Base-by-base conservation (phyloP, 1,139 yeast genomes). In the Debaryomycetaceae sp. region DNA sequence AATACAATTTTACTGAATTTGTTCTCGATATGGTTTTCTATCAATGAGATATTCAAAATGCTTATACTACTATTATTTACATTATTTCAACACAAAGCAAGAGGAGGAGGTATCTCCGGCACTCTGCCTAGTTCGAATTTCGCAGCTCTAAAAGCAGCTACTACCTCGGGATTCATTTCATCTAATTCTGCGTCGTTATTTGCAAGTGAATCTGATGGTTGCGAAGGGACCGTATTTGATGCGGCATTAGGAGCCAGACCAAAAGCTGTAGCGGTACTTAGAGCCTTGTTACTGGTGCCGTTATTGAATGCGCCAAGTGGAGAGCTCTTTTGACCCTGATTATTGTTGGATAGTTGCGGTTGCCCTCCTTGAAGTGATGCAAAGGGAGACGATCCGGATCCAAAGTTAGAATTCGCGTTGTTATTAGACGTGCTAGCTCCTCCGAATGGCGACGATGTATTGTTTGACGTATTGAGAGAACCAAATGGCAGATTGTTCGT, bases 101-200 rank as follows among this genome's bases (percentile, higher is more conserved):
- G 41, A 1, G 97, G 96, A 1, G 97, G 97, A 1, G 90, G 81
- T 1, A 80, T 56, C 49, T 87, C 97, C 0, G 97, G 97, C 1
- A 90, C 80, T 24, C 66, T 63, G 0, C 96, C 96, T 24, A 88
- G 61, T 13, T 63, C 62, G 56, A 89, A 90, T 4, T 51, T 45
- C 0, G 62, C 56, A 1, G 81, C 74, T 49, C 71, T 65, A 58
- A 87, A 90, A 17, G 78, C 78, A 6, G 63, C 68, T 9, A 70
- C 47, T 1, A 82, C 70, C 1, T 58, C 57, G 9, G 45, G 49
- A 0, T 69, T 62, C 7, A 64, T 44, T 5, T 46, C 52, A 24
- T 45, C 44, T n/a, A 48, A 31, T 17, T 40, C 8, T 11, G 14
- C 24, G 9, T 27, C 30, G 9, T 30, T 34, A 14, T 23, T 13